Evolutionary conservation across 140 eudicot genomes (phyloP), one percentile per base, ranked within the genome.

Genomic region (Cichorium intybus): DNA sequence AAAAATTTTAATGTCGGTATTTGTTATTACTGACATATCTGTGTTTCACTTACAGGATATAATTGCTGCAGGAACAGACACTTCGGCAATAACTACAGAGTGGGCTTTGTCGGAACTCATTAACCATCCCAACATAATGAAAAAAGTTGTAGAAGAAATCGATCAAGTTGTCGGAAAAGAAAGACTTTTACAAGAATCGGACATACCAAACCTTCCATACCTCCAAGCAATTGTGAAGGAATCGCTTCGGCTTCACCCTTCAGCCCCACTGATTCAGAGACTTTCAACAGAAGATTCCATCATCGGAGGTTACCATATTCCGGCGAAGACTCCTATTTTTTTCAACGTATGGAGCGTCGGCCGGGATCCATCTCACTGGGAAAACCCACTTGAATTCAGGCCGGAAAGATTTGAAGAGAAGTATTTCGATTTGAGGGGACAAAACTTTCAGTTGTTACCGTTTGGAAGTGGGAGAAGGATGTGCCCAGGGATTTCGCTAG

Each of bases 391-490:
- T 8, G 85, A 82, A 34, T 86, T 77, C 23, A 15, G 57, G 21
- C 95, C 90, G 0, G 85, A 78, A 39, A 72, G 95, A 52, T 82
- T 86, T 17, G 18, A 12, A 11, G 41, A 46, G 24, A 46, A 20
- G 3, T 60, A 69, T 18, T 4, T 81, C 52, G 88, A 81, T 68
- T 74, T 83, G 24, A 79, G 84, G 55, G 95, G 95, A 24, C 95
- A 79, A 21, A 81, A 81, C 57, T 87, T 67, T 72, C 78, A 87
- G 11, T 26, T 87, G 49, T 57, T 87, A 57, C 91, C 95, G 0
- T 84, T 87, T 68, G 95, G 91, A 37, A 80, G 75, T 7, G 95
- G 95, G 8, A 34, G 87, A 45, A 68, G 95, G 60, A 86, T 81
- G 65, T 87, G 91, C 52, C 88, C 86, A 0, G 95, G 95, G 60